Conservation (phyloP, 2,329 filamentous ascomycete genomes). For the Pseudogymnoascus sp. region DNA sequence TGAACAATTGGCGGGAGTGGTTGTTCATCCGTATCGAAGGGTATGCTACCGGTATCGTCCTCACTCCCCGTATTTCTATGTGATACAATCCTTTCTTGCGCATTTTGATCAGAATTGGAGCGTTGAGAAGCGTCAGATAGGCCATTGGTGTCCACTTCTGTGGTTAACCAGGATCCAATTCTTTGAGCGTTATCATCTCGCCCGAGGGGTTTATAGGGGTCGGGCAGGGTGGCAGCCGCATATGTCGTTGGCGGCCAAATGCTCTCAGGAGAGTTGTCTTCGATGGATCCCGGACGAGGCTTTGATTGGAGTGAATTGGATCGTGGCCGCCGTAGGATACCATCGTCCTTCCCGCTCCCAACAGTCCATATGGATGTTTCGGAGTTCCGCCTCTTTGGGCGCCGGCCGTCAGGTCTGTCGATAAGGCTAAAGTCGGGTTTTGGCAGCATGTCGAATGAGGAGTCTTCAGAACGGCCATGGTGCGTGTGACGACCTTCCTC, state of each 20-base stretch:
- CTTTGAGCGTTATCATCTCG: neutral
- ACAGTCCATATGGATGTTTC: conserved; percentile 26
- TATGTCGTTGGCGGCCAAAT: neutral
- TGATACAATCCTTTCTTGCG: neutral
- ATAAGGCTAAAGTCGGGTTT: neutral
- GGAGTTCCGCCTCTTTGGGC: conserved; percentile 25
- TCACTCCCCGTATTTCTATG: neutral
- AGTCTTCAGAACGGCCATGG: neutral
- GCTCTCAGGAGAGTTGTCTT: neutral
- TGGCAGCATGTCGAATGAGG: neutral
- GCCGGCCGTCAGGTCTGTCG: conserved; percentile 10
- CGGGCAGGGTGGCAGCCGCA: neutral
- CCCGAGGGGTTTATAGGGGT: neutral
- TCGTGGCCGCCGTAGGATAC: conserved; percentile 17
- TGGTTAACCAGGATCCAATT: conserved; percentile 6
- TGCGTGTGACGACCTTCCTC: conserved; percentile 11
- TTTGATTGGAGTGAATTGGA: conserved; percentile 18
- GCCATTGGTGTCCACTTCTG: neutral
- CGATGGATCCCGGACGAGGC: neutral
- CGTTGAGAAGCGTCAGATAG: neutral
- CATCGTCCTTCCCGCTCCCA: conserved; percentile 14
- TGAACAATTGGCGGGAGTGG: neutral
- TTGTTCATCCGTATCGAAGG: neutral
- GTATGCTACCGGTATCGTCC: neutral
- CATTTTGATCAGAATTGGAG: neutral